phyloP scores from a whole-genome alignment of 2,329 filamentous ascomycete species.

The Fusarium circinatum region DNA sequence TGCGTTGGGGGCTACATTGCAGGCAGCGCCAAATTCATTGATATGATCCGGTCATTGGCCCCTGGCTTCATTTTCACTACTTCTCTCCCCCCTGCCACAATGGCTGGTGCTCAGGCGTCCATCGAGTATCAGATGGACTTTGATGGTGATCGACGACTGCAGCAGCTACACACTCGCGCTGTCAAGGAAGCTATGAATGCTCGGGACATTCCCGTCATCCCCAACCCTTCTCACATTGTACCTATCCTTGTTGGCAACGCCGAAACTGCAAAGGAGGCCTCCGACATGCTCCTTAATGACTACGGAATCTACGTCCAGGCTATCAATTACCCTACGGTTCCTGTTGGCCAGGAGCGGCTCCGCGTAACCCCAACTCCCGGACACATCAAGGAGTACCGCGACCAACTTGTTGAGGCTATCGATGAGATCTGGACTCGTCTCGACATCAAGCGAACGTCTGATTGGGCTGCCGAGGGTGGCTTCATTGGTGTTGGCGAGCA shows the following conservation, averaged over 20 bases:
- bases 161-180: slow-evolving; percentile 95
- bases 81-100: slow-evolving; percentile 92
- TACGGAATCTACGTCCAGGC: slow-evolving; percentile 97
- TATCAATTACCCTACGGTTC: slow-evolving; percentile 99
- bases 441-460: slow-evolving; percentile 88
- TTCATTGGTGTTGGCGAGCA: slow-evolving; percentile 93
- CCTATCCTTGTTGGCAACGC: slow-evolving; percentile 94
- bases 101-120: slow-evolving; percentile 91
- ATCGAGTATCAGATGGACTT: slow-evolving; percentile 94
- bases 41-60: slow-evolving; percentile 92
- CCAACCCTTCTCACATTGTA: slow-evolving; percentile 96
- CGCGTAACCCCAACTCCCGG: slow-evolving; percentile 96
- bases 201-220: slow-evolving; percentile 93
- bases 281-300: slow-evolving; percentile 88
- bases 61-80: slow-evolving; percentile 99
- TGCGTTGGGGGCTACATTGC: slow-evolving; percentile 99
- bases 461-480: slow-evolving; percentile 90
- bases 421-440: slow-evolving; percentile 90
- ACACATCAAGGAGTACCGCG: slow-evolving; percentile 84
- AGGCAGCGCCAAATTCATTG: slow-evolving; percentile 85
- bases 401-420: slow-evolving; percentile 84
- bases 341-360: slow-evolving; percentile 95
- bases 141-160: slow-evolving; percentile 86
- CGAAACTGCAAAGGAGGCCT: slow-evolving; percentile 89
- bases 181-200: slow-evolving; percentile 86